Evolutionary conservation across 106 monocot species (phyloP).

Genomic region (Dendrobium catenatum): DNA sequence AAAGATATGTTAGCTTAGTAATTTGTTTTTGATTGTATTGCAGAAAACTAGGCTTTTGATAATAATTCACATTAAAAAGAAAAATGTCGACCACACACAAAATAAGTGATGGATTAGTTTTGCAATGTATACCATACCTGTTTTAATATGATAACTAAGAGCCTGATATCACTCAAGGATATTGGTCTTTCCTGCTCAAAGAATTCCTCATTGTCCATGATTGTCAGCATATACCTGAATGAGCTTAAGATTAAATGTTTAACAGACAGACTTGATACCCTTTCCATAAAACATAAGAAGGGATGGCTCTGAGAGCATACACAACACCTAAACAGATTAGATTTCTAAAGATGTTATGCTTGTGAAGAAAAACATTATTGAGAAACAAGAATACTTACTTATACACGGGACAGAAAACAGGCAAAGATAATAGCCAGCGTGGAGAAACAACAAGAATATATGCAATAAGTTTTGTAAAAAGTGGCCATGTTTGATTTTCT

Average conservation of each 20-base stretch:
- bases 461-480: slow-evolving; percentile 27
- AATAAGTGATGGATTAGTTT: neutral
- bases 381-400: slow-evolving; percentile 47
- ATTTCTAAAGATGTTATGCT: slow-evolving; percentile 2
- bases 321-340: neutral
- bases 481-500: slow-evolving; percentile 62
- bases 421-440: slow-evolving; percentile 82
- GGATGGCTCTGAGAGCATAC: neutral
- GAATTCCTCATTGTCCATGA: slow-evolving; percentile 89
- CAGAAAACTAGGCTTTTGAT: neutral
- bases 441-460: slow-evolving; percentile 52
- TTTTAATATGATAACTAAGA: slow-evolving; percentile 70
- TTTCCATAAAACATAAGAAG: neutral
- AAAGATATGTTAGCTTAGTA: neutral
- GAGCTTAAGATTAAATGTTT: neutral
- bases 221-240: slow-evolving; percentile 89
- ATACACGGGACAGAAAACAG: slow-evolving; percentile 93
- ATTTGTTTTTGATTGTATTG: neutral
- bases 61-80: neutral
- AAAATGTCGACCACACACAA: neutral
- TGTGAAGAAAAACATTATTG: neutral
- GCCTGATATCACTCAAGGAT: slow-evolving; percentile 57
- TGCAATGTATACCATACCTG: slow-evolving; percentile 39
- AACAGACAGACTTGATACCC: neutral
- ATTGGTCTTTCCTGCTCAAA: slow-evolving; percentile 94